Percentiles rank a stretch among this genome's conserved stretches.
Evolutionary conservation across 306 rosid species (phyloP).

Genomic region (Sophora flavescens): DNA sequence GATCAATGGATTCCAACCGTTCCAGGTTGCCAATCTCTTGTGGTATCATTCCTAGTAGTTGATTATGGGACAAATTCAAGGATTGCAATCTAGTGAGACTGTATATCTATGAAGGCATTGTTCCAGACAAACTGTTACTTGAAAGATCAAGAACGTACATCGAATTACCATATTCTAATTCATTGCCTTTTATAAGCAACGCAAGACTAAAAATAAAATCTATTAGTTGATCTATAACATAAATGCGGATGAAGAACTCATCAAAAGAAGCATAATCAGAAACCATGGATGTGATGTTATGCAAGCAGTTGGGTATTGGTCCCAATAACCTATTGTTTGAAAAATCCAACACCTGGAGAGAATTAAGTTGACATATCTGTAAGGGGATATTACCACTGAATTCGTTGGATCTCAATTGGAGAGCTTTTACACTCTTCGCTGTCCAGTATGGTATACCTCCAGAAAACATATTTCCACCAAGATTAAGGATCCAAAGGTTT

Average conservation of each 20-base stretch:
- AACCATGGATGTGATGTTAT: constrained; percentile 13
- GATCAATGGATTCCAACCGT: constrained; percentile 43
- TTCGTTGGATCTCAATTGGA: constrained; percentile 30
- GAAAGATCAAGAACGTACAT: constrained; percentile 30
- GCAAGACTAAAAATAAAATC: fast-evolving
- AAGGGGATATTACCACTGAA: constrained; percentile 27
- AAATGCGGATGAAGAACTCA: neutral
- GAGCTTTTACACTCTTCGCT: neutral
- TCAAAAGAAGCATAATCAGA: no score
- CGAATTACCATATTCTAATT: fast-evolving
- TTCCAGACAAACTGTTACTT: constrained; percentile 37
- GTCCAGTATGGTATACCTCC: constrained; percentile 34
- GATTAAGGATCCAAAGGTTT: neutral
- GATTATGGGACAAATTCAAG: constrained; percentile 50
- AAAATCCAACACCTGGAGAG: constrained; percentile 23
- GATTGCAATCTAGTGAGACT: neutral
- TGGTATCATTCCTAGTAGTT: constrained; percentile 45
- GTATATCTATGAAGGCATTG: constrained; percentile 37
- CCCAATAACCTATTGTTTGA: constrained; percentile 33
- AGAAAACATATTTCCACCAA: constrained; percentile 13
- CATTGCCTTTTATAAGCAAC: no score
- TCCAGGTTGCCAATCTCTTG: constrained; percentile 24
- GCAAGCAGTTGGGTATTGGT: constrained; percentile 32
- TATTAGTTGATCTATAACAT: fast-evolving
- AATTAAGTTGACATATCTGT: constrained; percentile 19